phyloP scores from a whole-genome alignment of 2,329 filamentous ascomycete species.

The Phaeosphaeria sp. region DNA sequence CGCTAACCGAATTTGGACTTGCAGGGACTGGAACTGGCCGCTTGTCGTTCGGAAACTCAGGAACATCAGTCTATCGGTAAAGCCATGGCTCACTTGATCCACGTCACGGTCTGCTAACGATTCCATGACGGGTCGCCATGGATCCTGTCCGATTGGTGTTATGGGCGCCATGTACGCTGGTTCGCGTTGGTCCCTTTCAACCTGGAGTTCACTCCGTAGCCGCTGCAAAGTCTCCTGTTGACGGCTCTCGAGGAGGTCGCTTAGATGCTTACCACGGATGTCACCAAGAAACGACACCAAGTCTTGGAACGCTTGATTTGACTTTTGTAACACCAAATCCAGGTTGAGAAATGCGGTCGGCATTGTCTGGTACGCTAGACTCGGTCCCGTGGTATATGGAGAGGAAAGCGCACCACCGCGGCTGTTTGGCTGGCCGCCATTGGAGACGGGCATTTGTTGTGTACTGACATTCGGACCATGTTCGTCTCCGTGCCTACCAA shows the following conservation, averaged over 20 bases:
- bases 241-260: constrained; percentile 51
- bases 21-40: constrained; percentile 42
- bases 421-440: constrained; percentile 19
- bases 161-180: constrained; percentile 60
- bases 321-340: constrained; percentile 55
- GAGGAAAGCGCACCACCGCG: constrained; percentile 27
- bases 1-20: constrained; percentile 47
- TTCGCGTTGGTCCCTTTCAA: constrained; percentile 56
- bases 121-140: constrained; percentile 49
- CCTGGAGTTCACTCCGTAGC: constrained; percentile 53
- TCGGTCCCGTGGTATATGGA: constrained; percentile 31
- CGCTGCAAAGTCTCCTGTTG: constrained; percentile 52
- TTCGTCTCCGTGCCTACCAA: constrained; percentile 24
- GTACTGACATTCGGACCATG: constrained; percentile 18
- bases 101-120: constrained; percentile 51
- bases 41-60: constrained; percentile 48
- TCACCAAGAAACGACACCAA: constrained; percentile 50
- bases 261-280: constrained; percentile 48
- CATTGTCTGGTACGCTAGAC: constrained; percentile 35
- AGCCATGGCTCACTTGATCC: constrained; percentile 53
- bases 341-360: constrained; percentile 54
- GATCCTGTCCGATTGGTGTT: constrained; percentile 51
- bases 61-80: constrained; percentile 48
- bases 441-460: constrained; percentile 19
- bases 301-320: constrained; percentile 53